Evolutionary conservation across 495 filamentous ascomycete genomes (phyloP).

Genomic region (Filosporella fistucella): DNA sequence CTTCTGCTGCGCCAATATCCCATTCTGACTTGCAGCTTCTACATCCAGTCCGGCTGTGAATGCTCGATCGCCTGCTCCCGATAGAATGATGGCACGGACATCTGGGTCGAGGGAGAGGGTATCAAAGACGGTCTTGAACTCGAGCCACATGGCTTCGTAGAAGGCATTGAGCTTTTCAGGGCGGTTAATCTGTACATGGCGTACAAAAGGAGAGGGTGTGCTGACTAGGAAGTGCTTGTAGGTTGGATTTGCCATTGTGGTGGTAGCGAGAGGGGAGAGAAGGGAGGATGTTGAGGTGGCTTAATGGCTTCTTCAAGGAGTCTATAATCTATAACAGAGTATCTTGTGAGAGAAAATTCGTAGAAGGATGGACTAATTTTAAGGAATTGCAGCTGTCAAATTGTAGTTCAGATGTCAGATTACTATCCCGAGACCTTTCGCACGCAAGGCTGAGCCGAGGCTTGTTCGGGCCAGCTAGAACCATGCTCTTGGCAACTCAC

Average conservation of each 20-base stretch:
- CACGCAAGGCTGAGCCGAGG: too few species aligned
- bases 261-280: neutral
- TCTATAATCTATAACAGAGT: too few species aligned
- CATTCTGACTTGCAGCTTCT: constrained; percentile 49
- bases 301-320: neutral
- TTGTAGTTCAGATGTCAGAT: too few species aligned
- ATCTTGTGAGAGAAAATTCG: too few species aligned
- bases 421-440: too few species aligned
- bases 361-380: too few species aligned
- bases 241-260: neutral
- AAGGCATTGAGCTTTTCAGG: constrained; percentile 90
- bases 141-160: constrained; percentile 84
- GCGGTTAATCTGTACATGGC: constrained; percentile 91
- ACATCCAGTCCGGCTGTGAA: constrained; percentile 88
- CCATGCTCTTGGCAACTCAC: too few species aligned
- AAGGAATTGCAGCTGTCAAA: too few species aligned
- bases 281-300: neutral
- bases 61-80: constrained; percentile 74
- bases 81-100: constrained; percentile 76
- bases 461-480: too few species aligned
- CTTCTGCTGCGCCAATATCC: constrained; percentile 24
- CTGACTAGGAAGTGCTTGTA: constrained; percentile 75
- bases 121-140: constrained; percentile 68
- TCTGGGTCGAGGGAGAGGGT: constrained; percentile 66
- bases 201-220: constrained; percentile 68